These are phyloP conservation scores for Fusarium domesticum DNA, from an alignment of 2,329 filamentous ascomycete species.

Conservation along the genomic window DNA sequence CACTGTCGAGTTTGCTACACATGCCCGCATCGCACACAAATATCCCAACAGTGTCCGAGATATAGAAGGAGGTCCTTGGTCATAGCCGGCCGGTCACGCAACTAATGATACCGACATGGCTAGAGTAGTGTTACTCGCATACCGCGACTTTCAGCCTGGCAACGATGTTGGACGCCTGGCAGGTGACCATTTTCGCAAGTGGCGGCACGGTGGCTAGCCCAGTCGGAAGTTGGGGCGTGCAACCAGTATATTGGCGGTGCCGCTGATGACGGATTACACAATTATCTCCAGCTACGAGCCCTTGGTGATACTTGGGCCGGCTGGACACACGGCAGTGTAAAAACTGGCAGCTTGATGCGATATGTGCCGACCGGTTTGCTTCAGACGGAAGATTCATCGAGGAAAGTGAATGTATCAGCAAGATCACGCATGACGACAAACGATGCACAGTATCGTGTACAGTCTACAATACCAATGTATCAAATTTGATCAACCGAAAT, in stretches of 20 bases:
- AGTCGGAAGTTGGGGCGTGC: constrained; percentile 31
- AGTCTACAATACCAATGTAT: constrained; percentile 40
- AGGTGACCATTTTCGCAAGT: constrained; percentile 41
- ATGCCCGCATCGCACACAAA: constrained; percentile 30
- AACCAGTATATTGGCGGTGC: constrained; percentile 41
- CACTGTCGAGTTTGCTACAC: constrained; percentile 42
- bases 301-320: constrained; percentile 37
- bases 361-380: constrained; percentile 46
- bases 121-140: constrained; percentile 44
- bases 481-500: constrained; percentile 30
- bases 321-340: constrained; percentile 35
- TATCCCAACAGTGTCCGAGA: constrained; percentile 42
- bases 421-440: constrained; percentile 39
- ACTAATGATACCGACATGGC: constrained; percentile 50
- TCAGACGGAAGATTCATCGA: constrained; percentile 27
- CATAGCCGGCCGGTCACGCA: constrained; percentile 42
- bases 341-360: constrained; percentile 48
- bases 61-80: constrained; percentile 44
- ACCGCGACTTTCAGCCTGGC: constrained; percentile 28
- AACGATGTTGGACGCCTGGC: constrained; percentile 34
- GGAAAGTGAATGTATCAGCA: constrained; percentile 38
- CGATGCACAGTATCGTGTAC: constrained; percentile 38
- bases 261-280: constrained; percentile 33
- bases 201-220: constrained; percentile 44
- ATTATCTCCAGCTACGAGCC: constrained; percentile 24